These are phyloP conservation scores for Coix lacrymajobi DNA, from an alignment of 176 grass and related monocot species.

Conservation along the genomic window DNA sequence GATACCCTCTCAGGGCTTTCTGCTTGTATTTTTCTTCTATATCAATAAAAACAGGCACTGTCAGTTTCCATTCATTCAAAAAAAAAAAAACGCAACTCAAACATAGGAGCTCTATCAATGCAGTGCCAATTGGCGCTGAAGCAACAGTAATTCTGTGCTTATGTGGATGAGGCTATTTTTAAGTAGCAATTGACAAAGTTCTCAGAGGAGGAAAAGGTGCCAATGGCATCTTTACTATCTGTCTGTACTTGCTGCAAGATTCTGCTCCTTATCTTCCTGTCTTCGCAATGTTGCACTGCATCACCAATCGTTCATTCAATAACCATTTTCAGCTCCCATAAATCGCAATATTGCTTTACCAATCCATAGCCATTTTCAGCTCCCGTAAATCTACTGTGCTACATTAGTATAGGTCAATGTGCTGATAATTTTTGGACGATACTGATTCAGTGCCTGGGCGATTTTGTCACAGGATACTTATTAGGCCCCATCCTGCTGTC, in stretches of 20 bases:
- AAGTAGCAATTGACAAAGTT: background rate
- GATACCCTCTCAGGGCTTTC: background rate
- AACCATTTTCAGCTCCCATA: background rate
- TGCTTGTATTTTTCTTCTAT: background rate
- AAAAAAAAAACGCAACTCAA: background rate
- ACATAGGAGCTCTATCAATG: background rate
- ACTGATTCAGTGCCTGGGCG: conserved; percentile 32
- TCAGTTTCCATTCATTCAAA: background rate
- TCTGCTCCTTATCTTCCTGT: background rate
- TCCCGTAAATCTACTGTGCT: background rate
- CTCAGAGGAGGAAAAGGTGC: background rate
- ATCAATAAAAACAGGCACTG: background rate
- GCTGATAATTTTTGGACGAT: background rate
- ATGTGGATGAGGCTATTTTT: conserved; percentile 2
- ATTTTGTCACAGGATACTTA: conserved; percentile 72
- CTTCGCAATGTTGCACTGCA: background rate
- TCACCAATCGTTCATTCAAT: background rate
- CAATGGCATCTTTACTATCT: background rate
- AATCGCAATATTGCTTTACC: background rate
- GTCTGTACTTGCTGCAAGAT: conserved; percentile 10
- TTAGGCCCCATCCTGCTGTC: conserved; percentile 93
- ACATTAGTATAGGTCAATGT: background rate
- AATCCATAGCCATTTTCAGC: background rate
- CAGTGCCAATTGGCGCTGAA: background rate
- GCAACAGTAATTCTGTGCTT: background rate